Conservation (phyloP, 441 rosid genomes). For the Theobroma grandiflorum region DNA sequence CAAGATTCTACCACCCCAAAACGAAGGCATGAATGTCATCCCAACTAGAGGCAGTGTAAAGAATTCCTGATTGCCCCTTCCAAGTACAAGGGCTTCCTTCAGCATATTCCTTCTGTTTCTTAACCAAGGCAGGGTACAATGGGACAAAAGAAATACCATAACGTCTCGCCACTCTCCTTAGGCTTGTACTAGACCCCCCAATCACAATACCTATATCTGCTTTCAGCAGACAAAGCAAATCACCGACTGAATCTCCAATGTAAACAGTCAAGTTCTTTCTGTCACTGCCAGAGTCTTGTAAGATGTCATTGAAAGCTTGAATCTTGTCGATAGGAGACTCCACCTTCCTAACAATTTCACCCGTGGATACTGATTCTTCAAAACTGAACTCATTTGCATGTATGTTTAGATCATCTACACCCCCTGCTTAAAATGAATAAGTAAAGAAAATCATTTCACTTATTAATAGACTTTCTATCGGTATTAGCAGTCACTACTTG, state of each 20-base stretch:
- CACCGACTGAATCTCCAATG: slow-evolving; percentile 90
- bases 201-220: slow-evolving; percentile 92
- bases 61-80: slow-evolving; percentile 75
- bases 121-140: slow-evolving; percentile 66
- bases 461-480: background rate
- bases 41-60: slow-evolving; percentile 89
- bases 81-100: slow-evolving; percentile 60
- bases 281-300: slow-evolving; percentile 43
- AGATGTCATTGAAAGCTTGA: slow-evolving; percentile 60
- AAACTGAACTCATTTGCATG: slow-evolving; percentile 85
- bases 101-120: slow-evolving; percentile 66
- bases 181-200: slow-evolving; percentile 83
- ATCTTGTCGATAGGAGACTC: slow-evolving; percentile 82
- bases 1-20: slow-evolving; percentile 76
- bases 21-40: slow-evolving; percentile 91
- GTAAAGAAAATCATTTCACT: background rate
- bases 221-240: slow-evolving; percentile 87
- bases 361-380: slow-evolving; percentile 75
- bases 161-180: slow-evolving; percentile 77
- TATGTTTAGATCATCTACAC: slow-evolving; percentile 60
- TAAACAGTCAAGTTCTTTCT: slow-evolving; percentile 66
- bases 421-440: slow-evolving; percentile 47
- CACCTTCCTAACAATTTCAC: slow-evolving; percentile 68
- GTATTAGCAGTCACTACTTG: background rate
- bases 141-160: slow-evolving; percentile 87